Evolutionary conservation across 352 stramenopile species (phyloP).

Genomic region (Phytopythium chamaehyphon): DNA sequence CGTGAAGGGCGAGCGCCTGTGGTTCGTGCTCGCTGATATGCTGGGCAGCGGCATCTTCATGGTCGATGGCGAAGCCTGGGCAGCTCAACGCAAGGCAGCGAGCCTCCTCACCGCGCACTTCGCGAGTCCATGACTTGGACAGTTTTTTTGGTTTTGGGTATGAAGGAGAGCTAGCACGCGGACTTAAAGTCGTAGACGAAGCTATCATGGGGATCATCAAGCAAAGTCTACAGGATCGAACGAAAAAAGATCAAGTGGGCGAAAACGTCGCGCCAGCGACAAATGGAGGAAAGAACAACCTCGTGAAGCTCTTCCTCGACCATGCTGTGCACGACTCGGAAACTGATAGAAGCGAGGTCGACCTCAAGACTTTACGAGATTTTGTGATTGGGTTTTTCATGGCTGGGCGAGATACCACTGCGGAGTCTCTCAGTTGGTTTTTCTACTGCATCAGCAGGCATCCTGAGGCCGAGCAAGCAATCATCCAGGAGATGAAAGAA

Average conservation of each 20-base stretch:
- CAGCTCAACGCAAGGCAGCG: slow-evolving; percentile 38
- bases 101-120: slow-evolving; percentile 51
- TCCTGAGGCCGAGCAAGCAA: slow-evolving; percentile 36
- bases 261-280: slow-evolving; percentile 2
- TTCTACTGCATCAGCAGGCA: slow-evolving; percentile 52
- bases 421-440: slow-evolving; percentile 65
- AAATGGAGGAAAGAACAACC: slow-evolving; percentile 15
- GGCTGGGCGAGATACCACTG: slow-evolving; percentile 70
- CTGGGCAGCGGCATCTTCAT: slow-evolving; percentile 46
- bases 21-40: slow-evolving; percentile 26
- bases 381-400: slow-evolving; percentile 77
- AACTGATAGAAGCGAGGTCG: slow-evolving; percentile 22
- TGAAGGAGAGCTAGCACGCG: slow-evolving; percentile 20
- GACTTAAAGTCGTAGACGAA: too few species aligned
- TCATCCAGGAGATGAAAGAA: slow-evolving; percentile 33
- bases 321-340: slow-evolving; percentile 22
- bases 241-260: slow-evolving; percentile 13
- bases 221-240: slow-evolving; percentile 10
- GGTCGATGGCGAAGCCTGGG: slow-evolving; percentile 29
- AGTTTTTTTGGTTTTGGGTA: slow-evolving; percentile 22
- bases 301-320: slow-evolving; percentile 25
- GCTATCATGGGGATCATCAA: slow-evolving; percentile 28
- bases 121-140: slow-evolving; percentile 51
- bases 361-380: slow-evolving; percentile 43
- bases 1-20: slow-evolving; percentile 36